A percentile compares a stretch with the other conserved stretches of the same genome.
Conservation (phyloP, 2,329 filamentous ascomycete genomes). For the Pseudogymnoascus sp. region DNA sequence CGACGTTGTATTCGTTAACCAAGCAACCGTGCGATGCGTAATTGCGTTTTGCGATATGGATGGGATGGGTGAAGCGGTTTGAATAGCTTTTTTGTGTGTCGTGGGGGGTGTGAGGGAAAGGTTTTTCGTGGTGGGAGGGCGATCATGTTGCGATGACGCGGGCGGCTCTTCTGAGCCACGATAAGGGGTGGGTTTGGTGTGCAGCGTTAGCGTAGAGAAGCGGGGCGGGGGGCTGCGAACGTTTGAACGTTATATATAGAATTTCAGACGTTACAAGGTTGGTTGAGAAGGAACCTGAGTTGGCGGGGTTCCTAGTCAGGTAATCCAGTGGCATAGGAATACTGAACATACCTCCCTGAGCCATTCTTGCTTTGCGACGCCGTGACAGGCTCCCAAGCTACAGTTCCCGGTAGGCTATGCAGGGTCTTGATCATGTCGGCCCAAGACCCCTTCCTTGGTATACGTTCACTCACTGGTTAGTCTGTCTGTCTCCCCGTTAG, state of each 20-base stretch:
- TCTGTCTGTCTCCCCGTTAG: too few species aligned
- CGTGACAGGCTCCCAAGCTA: neutral
- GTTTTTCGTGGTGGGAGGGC: neutral
- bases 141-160: neutral
- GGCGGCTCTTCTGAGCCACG: neutral
- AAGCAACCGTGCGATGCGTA: neutral
- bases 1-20: neutral
- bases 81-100: neutral
- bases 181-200: neutral
- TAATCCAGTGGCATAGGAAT: neutral
- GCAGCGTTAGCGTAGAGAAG: neutral
- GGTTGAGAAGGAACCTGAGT: neutral
- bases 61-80: neutral
- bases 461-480: neutral
- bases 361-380: neutral
- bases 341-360: neutral
- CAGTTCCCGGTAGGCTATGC: neutral
- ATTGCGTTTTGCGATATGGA: neutral
- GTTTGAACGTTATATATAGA: neutral
- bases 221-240: neutral
- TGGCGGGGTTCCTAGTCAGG: neutral
- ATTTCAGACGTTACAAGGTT: neutral
- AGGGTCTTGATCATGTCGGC: neutral
- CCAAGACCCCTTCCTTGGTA: neutral
- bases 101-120: neutral